Evolutionary conservation across 768 basidiomycete species (phyloP), one percentile per base, ranked within the genome.

Genomic region (Postia placenta): DNA sequence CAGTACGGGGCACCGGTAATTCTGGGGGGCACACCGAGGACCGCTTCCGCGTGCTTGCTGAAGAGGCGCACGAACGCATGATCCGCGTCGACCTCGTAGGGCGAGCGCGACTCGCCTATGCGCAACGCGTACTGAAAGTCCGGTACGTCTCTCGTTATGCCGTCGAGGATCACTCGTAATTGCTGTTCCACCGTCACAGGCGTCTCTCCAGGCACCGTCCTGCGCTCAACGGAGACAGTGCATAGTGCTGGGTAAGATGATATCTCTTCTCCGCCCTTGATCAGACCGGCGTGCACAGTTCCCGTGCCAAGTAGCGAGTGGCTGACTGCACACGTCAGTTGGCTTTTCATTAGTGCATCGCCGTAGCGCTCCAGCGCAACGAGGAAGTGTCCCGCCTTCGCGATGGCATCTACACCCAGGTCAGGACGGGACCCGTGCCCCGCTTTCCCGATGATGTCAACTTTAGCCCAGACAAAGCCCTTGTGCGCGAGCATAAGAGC

Each of bases 231-330:
- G 17, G 35, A 39, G 14, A 47, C 25, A 20, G 46, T 47, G 36
- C 46, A 47, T 3, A 47, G 46, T 4, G 46, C 46, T 3, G 46
- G 46, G 25, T 47, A 47, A 12, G 46, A 47, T 17, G 46, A 38
- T 2, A 47, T 20, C 46, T 47, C 46, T 22, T 47, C 46, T n/a
- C 46, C 46, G 15, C 46, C 46, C 23, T 47, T 47, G 46, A 47
- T 47, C 30, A 47, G 22, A 11, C 46, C 17, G 5, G 46, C 36
- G 20, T 47, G 46, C 23, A 27, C 37, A 5, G 46, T 47, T 14
- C 36, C 36, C 2, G 46, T 39, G 4, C 46, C 46, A 7, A 47
- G 20, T 15, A 38, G 28, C 11, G 35, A 23, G 22, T 47, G 46
- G 9, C 15, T 20, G 36, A 36, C 46, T 14, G 46, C 26, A 5